Evolutionary conservation across 73 alveolate species (phyloP).

Genomic region (Uronychia binucleata): DNA sequence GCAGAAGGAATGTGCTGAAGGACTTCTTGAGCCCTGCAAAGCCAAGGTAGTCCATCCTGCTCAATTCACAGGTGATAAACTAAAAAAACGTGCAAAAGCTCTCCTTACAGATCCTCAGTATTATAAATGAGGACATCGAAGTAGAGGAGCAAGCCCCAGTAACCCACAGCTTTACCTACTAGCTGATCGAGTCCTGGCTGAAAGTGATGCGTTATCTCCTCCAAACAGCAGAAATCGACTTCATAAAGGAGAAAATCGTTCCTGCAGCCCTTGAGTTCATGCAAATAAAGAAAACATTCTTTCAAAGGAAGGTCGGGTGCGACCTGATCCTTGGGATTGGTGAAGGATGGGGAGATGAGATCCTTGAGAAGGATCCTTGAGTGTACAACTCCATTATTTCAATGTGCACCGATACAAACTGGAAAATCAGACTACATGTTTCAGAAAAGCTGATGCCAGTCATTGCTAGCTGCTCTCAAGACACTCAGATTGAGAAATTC

Average conservation of each 20-base stretch:
- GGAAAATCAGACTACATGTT: neutral
- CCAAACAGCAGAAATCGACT: neutral
- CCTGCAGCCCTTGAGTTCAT: neutral
- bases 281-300: neutral
- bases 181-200: neutral
- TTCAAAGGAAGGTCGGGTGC: neutral
- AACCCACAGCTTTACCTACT: too few relatives aligned
- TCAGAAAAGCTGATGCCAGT: neutral
- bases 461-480: neutral
- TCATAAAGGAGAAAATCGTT: neutral
- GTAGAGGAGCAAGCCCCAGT: neutral
- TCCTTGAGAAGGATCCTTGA: neutral
- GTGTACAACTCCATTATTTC: neutral
- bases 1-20: neutral
- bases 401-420: neutral
- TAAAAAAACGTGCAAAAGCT: neutral
- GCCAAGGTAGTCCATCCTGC: neutral
- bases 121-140: neutral
- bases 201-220: neutral
- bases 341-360: neutral
- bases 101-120: neutral
- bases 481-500: neutral
- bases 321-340: neutral
- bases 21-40: neutral
- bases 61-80: neutral